phyloP scores from a whole-genome alignment of 2,329 filamentous ascomycete genomes.

The Pyrenophora tritici-repentis region DNA sequence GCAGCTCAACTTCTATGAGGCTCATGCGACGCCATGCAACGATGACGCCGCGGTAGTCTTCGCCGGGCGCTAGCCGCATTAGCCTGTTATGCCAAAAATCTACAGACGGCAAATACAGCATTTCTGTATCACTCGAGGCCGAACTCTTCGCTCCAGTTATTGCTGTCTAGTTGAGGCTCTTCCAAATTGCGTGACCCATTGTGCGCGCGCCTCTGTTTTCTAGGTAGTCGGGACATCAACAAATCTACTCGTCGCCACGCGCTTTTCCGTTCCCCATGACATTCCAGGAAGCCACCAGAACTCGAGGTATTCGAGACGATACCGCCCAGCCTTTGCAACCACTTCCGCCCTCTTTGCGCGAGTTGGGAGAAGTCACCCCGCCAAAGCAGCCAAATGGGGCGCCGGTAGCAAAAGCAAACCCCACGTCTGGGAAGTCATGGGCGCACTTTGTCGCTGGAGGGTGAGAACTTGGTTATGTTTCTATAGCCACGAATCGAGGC shows the following conservation, averaged over 20 bases:
- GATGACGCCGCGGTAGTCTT: constrained; percentile 24
- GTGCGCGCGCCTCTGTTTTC: too few species aligned
- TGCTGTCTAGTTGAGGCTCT: too few species aligned
- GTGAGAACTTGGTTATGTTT: constrained; percentile 53
- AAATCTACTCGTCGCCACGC: constrained; percentile 4
- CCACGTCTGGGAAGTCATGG: constrained; percentile 73
- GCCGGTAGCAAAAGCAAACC: constrained; percentile 44
- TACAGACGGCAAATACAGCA: constrained; percentile 11
- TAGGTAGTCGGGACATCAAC: too few species aligned
- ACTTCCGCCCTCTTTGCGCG: constrained; percentile 58
- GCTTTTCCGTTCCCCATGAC: constrained; percentile 37
- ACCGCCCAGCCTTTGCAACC: too few species aligned
- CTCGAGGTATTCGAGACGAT: constrained; percentile 35
- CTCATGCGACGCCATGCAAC: constrained; percentile 14
- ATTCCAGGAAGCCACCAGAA: constrained; percentile 38
- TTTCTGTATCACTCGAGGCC: not conserved
- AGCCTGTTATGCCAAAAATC: constrained; percentile 24
- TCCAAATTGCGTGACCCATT: too few species aligned
- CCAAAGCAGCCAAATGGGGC: constrained; percentile 50
- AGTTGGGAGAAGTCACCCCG: constrained; percentile 63
- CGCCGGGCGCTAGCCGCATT: constrained; percentile 25
- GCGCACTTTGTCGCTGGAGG: constrained; percentile 90
- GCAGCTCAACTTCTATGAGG: constrained; percentile 9
- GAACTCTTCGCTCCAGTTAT: too few species aligned
- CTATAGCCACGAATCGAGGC: constrained; percentile 11